A percentile compares a stretch with the other conserved stretches of the same genome.
Evolutionary conservation across 208 protist genomes (phyloP).

Genomic region (Acanthamoeba sp.): DNA sequence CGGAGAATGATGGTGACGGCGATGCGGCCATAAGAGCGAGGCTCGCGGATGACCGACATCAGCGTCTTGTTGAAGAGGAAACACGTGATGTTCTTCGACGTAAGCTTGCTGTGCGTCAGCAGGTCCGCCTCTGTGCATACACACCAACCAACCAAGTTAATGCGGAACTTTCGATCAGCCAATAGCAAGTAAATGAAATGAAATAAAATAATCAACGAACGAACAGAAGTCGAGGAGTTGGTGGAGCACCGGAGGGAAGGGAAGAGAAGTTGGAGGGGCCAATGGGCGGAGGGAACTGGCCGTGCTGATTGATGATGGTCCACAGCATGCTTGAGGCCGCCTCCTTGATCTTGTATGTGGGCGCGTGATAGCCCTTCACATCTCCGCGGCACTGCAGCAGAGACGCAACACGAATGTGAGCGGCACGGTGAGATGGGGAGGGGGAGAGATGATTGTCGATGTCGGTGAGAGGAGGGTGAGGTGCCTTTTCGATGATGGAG

Average conservation of each 20-base stretch:
- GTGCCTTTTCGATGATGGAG: slow-evolving; percentile 55
- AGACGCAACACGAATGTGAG: background rate
- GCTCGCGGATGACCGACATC: slow-evolving; percentile 51
- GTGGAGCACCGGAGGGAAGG: slow-evolving; percentile 26
- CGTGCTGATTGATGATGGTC: slow-evolving; percentile 63
- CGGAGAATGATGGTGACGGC: slow-evolving; percentile 53
- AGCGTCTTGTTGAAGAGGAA: slow-evolving; percentile 72
- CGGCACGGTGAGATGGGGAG: background rate
- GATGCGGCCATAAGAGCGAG: slow-evolving; percentile 38
- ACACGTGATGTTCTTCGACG: slow-evolving; percentile 67
- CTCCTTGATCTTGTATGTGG: slow-evolving; percentile 66
- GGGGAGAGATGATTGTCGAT: background rate
- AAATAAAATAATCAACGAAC: background rate
- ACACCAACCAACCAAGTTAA: too few relatives aligned
- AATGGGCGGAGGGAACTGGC: slow-evolving; percentile 58
- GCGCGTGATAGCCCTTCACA: slow-evolving; percentile 20
- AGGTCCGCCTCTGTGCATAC: slow-evolving; percentile 50
- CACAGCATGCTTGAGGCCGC: slow-evolving; percentile 48
- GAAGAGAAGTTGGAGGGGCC: slow-evolving; percentile 59
- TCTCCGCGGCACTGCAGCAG: slow-evolving; percentile 31
- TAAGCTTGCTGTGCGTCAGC: slow-evolving; percentile 50
- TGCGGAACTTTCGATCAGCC: too few relatives aligned
- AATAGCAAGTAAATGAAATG: background rate
- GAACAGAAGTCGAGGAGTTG: background rate
- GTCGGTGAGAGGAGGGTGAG: background rate